phyloP scores from a whole-genome alignment of 1,139 yeast genomes.

The Geotrichum histeridarum region DNA sequence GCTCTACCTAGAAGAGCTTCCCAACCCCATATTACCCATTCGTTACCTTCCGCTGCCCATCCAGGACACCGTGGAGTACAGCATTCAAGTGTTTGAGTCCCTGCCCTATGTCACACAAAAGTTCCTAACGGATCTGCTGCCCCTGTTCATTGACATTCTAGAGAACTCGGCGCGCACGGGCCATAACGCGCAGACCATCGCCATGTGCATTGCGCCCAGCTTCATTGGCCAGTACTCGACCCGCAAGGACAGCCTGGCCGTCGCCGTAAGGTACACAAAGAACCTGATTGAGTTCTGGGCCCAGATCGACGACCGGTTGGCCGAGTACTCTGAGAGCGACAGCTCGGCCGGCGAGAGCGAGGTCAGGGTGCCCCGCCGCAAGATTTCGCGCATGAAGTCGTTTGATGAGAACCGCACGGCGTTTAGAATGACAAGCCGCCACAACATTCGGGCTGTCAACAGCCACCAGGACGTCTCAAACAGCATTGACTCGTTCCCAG shows the following conservation, averaged over 20 bases:
- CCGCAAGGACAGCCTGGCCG: slow-evolving; percentile 28
- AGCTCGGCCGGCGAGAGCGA: slow-evolving; percentile 13
- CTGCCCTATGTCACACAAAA: slow-evolving; percentile 26
- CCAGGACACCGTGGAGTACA: slow-evolving; percentile 30
- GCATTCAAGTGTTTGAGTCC: slow-evolving; percentile 22
- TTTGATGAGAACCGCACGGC: neutral
- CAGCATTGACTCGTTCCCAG: slow-evolving; percentile 1
- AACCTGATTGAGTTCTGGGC: slow-evolving; percentile 34
- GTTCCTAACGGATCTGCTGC: slow-evolving; percentile 25
- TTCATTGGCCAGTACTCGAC: slow-evolving; percentile 31
- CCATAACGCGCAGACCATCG: slow-evolving; percentile 17
- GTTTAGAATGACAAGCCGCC: neutral
- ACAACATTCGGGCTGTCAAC: slow-evolving; percentile 3
- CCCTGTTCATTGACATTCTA: slow-evolving; percentile 23
- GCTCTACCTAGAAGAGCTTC: slow-evolving; percentile 36
- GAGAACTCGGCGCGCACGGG: slow-evolving; percentile 22
- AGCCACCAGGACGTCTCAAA: slow-evolving; percentile 8
- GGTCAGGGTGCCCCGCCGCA: slow-evolving; percentile 1
- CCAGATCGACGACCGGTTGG: slow-evolving; percentile 14
- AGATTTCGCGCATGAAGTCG: slow-evolving; percentile 2
- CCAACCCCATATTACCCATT: slow-evolving; percentile 36
- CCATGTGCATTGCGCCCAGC: slow-evolving; percentile 32
- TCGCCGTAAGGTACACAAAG: slow-evolving; percentile 28
- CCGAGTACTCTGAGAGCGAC: slow-evolving; percentile 13
- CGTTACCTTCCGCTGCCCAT: slow-evolving; percentile 31